These are phyloP conservation scores for Millerago galiae DNA, from an alignment of 805 yeast genomes.

Conservation along the genomic window DNA sequence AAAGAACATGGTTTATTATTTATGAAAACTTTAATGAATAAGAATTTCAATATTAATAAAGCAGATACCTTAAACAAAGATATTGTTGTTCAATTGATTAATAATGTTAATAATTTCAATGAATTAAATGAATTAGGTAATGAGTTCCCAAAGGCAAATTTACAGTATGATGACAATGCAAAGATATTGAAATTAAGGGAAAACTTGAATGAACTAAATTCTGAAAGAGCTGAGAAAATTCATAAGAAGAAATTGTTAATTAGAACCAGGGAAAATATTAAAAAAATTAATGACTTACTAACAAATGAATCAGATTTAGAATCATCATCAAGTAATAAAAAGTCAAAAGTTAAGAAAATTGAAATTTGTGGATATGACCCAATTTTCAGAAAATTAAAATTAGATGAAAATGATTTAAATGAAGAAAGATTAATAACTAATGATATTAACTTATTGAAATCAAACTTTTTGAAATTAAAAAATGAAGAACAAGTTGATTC, in stretches of 20 bases:
- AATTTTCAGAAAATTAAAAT: constrained; percentile 13
- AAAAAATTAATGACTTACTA: constrained; percentile 21
- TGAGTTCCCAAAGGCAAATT: constrained; percentile 37
- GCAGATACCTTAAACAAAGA: constrained; percentile 5
- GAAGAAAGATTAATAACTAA: constrained; percentile 18
- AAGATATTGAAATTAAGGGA: constrained; percentile 5
- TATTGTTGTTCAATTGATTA: constrained; percentile 11
- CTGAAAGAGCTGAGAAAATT: constrained; percentile 4
- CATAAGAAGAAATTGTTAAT: constrained; percentile 16
- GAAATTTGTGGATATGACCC: constrained; percentile 52
- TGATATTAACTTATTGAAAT: constrained; percentile 7
- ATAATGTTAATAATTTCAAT: constrained; percentile 6
- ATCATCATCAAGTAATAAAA: constrained; percentile 7
- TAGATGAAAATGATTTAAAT: constrained; percentile 8
- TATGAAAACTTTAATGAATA: constrained; percentile 7
- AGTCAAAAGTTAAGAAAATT: constrained; percentile 26
- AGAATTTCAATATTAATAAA: background rate
- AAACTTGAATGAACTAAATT: background rate
- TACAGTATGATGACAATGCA: constrained; percentile 16
- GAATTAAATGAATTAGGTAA: constrained; percentile 28
- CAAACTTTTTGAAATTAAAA: constrained; percentile 2
- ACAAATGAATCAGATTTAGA: constrained; percentile 3
- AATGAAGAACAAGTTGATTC: constrained; percentile 1
- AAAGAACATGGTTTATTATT: constrained; percentile 55
- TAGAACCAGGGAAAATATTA: constrained; percentile 20